Conservation (phyloP, 2,329 filamentous ascomycete genomes). For the Alternaria sp. region DNA sequence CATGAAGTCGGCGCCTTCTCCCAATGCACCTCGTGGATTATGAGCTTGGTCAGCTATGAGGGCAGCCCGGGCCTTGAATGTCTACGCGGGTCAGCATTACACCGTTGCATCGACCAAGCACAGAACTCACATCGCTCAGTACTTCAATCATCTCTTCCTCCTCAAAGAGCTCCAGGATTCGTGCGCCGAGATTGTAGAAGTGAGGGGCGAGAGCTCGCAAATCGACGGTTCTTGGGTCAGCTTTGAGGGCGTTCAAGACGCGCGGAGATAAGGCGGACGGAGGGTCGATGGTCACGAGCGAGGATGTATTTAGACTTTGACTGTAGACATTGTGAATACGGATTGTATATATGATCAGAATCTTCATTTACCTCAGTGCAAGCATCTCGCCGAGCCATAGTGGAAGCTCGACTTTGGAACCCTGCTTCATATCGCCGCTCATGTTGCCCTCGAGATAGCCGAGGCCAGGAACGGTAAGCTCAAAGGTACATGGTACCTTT, state of each 20-base stretch:
- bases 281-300: slow-evolving; percentile 74
- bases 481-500: slow-evolving; percentile 96
- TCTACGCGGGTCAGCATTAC: slow-evolving; percentile 51
- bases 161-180: slow-evolving; percentile 89
- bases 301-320: slow-evolving; percentile 45
- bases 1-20: slow-evolving; percentile 78
- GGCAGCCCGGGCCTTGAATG: slow-evolving; percentile 79
- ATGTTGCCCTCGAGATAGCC: slow-evolving; percentile 89
- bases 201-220: slow-evolving; percentile 82
- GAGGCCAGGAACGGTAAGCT: slow-evolving; percentile 84
- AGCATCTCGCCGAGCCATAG: slow-evolving; percentile 97
- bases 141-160: slow-evolving; percentile 79
- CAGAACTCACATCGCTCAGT: slow-evolving; percentile 49
- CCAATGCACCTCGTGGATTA: slow-evolving; percentile 75
- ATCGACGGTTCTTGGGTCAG: slow-evolving; percentile 85
- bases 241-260: slow-evolving; percentile 88
- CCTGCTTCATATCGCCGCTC: slow-evolving; percentile 73
- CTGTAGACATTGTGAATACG: slow-evolving; percentile 19
- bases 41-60: slow-evolving; percentile 89
- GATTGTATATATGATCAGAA: background rate
- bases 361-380: slow-evolving; percentile 64
- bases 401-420: slow-evolving; percentile 81
- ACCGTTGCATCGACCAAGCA: background rate
- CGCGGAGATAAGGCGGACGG: slow-evolving; percentile 77
- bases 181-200: slow-evolving; percentile 84